A percentile compares a stretch with the other conserved stretches of the same genome.
Conservation (phyloP, 768 basidiomycete species). For the Baorangia bicolor region DNA sequence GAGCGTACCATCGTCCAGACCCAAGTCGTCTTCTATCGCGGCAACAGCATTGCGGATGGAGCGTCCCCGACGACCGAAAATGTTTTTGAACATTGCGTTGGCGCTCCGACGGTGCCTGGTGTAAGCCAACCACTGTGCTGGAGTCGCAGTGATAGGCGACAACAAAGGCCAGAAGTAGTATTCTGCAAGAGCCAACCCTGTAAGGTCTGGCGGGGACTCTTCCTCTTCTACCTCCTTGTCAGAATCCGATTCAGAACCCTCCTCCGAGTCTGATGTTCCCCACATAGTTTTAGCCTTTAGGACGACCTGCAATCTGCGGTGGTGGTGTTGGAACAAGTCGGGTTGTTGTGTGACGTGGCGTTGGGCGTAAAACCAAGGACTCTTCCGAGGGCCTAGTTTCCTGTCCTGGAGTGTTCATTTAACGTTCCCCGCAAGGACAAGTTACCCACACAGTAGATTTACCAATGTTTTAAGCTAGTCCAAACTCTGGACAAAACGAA, state of each 20-base stretch:
- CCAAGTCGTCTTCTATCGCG: constrained; percentile 2
- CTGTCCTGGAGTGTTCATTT: no score
- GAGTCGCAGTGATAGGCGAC: constrained; percentile 1
- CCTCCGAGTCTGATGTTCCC: neutral
- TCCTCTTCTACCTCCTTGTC: neutral
- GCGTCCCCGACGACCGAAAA: neutral
- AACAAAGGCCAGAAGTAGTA: constrained; percentile 5
- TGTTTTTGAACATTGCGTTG: neutral
- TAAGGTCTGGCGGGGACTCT: neutral
- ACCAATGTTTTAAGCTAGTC: no score
- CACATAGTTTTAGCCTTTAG: no score
- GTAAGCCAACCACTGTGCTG: constrained; percentile 3
- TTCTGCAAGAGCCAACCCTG: constrained; percentile 6
- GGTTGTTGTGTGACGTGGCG: no score
- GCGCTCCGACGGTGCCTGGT: constrained; percentile 1
- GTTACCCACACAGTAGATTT: no score
- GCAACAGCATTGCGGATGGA: neutral
- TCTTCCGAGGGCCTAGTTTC: no score
- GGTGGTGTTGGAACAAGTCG: no score
- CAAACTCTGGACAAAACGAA: no score
- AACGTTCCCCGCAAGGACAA: no score
- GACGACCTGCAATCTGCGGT: no score
- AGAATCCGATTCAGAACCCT: no score
- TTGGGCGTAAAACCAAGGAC: no score
- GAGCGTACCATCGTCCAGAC: neutral